Evolutionary conservation across 2,329 filamentous ascomycete species (phyloP), one percentile per base, ranked within the genome.

Genomic region (Pyrenochaeta sp.): DNA sequence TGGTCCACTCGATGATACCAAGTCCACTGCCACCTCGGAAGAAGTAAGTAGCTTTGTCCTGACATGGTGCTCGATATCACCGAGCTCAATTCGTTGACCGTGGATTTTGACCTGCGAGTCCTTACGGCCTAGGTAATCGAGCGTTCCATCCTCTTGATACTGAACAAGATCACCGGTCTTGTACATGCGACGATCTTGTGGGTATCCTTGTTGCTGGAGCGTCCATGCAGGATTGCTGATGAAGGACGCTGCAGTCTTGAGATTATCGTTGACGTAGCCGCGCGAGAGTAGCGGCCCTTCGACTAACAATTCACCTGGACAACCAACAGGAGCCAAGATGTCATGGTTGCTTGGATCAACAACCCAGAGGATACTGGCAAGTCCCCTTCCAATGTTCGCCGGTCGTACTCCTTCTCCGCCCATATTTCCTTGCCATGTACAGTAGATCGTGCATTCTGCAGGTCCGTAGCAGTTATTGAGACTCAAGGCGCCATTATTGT

Each of bases 61-160:
- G 34, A 19, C 19, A 19, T 19, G 19, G 19, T 51, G 40, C n/a
- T 58, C 55, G 22, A 67, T 58, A 50, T 67, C 65, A 3, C 65
- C 63, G 5, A 66, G 25, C 47, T 67, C 65, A 32, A 67, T 45
- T 2, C 65, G 55, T 37, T 66, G 62, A 2, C 65, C 65, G 2
- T 59, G 39, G 4, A 67, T 10, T 48, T 67, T 67, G 10, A 66
- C 54, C 25, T 66, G 63, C 12, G 43, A 47, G 27, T 67, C 65
- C 42, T 58, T 66, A 1, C 65, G 56, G 2, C 61, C 61, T 36
- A 57, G 27, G 51, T 50, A 64, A 5, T 43, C 27, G 7, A 62
- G 40, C 4, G 32, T 48, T 1, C 65, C 63, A 25, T 67, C 58
- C 7, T 22, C 13, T 27, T 54, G 45, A 22, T 61, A 58, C 7